Evolutionary conservation across 2,329 filamentous ascomycete genomes (phyloP).

Genomic region (Colletotrichum simmondsii): DNA sequence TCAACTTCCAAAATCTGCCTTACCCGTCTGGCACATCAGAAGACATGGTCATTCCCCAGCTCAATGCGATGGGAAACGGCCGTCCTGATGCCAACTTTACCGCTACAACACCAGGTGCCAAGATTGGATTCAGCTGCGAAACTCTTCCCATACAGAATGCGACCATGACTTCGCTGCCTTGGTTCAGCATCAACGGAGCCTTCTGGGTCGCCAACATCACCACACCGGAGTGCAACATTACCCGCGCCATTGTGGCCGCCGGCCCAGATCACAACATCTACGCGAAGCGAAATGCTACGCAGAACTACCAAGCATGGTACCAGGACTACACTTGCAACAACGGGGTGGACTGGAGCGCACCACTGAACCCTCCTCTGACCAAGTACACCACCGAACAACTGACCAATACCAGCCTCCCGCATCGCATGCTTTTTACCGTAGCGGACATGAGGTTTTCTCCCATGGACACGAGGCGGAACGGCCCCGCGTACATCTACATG

Average conservation of each 20-base stretch:
- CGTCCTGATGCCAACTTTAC: conserved; percentile 19
- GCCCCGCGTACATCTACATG: conserved; percentile 34
- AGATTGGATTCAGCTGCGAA: conserved; percentile 39
- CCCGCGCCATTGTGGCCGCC: conserved; percentile 37
- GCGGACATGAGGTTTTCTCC: conserved; percentile 36
- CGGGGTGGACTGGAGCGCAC: conserved; percentile 34
- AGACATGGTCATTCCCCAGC: conserved; percentile 23
- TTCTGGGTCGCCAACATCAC: conserved; percentile 40
- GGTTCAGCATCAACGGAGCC: conserved; percentile 36
- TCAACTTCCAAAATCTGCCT: conserved; percentile 30
- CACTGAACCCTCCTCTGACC: background rate
- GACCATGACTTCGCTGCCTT: conserved; percentile 35
- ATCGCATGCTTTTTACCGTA: conserved; percentile 37
- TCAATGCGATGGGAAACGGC: background rate
- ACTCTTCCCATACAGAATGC: conserved; percentile 38
- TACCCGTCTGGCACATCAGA: conserved; percentile 27
- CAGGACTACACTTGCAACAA: conserved; percentile 39
- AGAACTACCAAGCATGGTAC: conserved; percentile 41
- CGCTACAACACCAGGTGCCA: conserved; percentile 35
- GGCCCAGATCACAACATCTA: conserved; percentile 39
- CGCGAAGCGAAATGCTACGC: conserved; percentile 39
- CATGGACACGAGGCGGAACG: conserved; percentile 22
- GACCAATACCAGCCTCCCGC: conserved; percentile 37
- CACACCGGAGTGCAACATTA: conserved; percentile 39
- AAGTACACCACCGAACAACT: conserved; percentile 31